phyloP scores from a whole-genome alignment of 441 rosid species.

The Pelargonium exstipulatum region DNA sequence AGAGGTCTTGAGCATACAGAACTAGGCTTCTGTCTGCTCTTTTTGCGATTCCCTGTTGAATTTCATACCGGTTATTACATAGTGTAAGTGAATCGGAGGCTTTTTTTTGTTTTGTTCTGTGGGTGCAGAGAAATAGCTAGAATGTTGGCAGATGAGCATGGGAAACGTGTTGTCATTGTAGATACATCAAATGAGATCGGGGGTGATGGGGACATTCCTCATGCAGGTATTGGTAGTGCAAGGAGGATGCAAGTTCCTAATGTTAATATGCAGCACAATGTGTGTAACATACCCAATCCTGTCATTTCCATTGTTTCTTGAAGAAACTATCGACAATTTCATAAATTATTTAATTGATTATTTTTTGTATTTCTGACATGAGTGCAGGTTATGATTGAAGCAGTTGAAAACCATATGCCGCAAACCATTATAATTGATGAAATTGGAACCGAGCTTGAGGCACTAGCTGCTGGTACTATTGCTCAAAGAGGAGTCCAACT shows the following conservation, averaged over 20 bases:
- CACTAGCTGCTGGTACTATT: conserved; percentile 90
- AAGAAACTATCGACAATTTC: not conserved
- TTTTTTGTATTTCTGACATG: conserved; percentile 14
- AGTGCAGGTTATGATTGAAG: conserved; percentile 90
- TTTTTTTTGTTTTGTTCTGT: not conserved
- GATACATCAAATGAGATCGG: conserved; percentile 97
- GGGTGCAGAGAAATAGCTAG: conserved; percentile 70
- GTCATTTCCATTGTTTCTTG: not conserved
- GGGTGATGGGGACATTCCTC: conserved; percentile 97
- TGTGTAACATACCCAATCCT: conserved; percentile 28
- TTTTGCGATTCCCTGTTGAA: not conserved
- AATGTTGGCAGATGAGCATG: conserved; percentile 87
- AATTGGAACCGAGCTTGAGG: conserved; percentile 96
- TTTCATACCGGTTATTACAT: not conserved
- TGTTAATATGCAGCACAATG: conserved; percentile 83
- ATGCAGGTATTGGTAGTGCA: conserved; percentile 87
- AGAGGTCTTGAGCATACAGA: not conserved
- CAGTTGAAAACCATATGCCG: conserved; percentile 98
- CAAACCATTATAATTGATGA: conserved; percentile 83
- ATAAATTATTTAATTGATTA: not conserved
- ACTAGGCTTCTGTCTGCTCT: not conserved
- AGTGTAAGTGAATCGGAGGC: conserved; percentile 12
- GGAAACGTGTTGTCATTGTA: conserved; percentile 82
- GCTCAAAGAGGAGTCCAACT: conserved; percentile 97
- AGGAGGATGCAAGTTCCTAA: conserved; percentile 99